Percentiles rank a stretch among this genome's conserved stretches.
These are phyloP conservation scores for Parmelia sp. DNA, from an alignment of 495 filamentous ascomycete genomes.

Conservation along the genomic window DNA sequence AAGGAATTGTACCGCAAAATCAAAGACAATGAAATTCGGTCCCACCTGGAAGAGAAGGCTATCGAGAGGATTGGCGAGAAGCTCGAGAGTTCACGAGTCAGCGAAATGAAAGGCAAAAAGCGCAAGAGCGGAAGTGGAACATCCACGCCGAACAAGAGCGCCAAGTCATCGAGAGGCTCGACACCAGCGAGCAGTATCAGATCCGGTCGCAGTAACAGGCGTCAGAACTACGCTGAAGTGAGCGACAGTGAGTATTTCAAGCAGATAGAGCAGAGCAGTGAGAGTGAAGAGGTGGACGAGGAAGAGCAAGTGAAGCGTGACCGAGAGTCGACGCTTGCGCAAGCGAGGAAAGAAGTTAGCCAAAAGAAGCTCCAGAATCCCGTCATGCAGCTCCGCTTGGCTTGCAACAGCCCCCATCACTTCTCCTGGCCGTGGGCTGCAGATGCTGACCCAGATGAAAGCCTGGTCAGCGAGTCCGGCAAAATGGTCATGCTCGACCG, in stretches of 20 bases:
- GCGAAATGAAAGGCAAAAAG: constrained; percentile 44
- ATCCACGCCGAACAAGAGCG: constrained; percentile 56
- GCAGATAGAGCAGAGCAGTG: constrained; percentile 51
- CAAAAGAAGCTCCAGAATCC: constrained; percentile 94
- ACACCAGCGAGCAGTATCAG: constrained; percentile 55
- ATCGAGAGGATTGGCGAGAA: constrained; percentile 53
- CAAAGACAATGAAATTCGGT: constrained; percentile 66
- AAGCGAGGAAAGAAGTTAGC: constrained; percentile 77
- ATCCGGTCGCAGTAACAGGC: constrained; percentile 40
- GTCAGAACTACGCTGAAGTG: constrained; percentile 64
- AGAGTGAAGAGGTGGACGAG: constrained; percentile 50
- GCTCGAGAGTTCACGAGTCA: constrained; percentile 32
- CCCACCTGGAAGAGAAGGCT: constrained; percentile 79
- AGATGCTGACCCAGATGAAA: constrained; percentile 57
- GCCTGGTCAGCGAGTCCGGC: constrained; percentile 74
- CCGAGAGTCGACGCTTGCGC: constrained; percentile 61
- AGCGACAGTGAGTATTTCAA: constrained; percentile 68
- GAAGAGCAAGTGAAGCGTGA: constrained; percentile 57
- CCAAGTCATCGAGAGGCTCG: constrained; percentile 62
- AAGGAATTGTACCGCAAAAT: constrained; percentile 87
- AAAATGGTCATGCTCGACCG: constrained; percentile 95
- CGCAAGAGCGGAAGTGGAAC: constrained; percentile 43
- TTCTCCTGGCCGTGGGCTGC: constrained; percentile 86
- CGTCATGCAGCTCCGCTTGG: constrained; percentile 83
- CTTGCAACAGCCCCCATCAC: constrained; percentile 90